Base-by-base conservation (phyloP, 2,329 filamentous ascomycete species). In the Neofusicoccum parvum region DNA sequence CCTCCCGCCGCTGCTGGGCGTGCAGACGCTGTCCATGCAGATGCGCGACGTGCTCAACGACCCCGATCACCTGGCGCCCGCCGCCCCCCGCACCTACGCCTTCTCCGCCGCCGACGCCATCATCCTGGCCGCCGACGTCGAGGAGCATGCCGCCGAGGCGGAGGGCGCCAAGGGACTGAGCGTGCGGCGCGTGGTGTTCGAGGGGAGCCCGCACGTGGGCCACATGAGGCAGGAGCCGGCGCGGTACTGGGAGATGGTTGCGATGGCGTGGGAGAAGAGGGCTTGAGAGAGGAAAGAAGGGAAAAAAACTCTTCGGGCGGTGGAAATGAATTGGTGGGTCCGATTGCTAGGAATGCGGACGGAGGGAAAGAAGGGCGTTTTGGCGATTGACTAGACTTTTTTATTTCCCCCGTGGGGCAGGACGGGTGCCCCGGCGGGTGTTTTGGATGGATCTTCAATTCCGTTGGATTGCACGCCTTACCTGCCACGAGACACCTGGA, bases 41-140 rank as follows among this genome's bases (percentile, higher is more conserved):
- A 48, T 64, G 62, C 41, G 62, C 32, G 49, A 64, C 3, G 17
- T 48, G 32, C 50, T 64, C 10, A 49, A 63, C 27, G 60, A 43
- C 14, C n/a, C 10, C 9, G 2, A 12, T 2, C 15, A 27, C 4
- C 3, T 64, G 17, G 14, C 41, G 11, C 68, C 32, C 1, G 60
- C 59, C 11, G 79, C 83, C 1, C 80, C 81, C 17, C 78, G 84
- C 59, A 70, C 88, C 65, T 89, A 87, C 73, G 68, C 88, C 34
- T 89, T 88, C 71, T 87, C 85, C 68, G 83, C 82, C 66, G 81
- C 81, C 54, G 87, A 89, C 68, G 78, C 83, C 49, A 80, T 89
- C 67, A 87, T 89, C 11, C 72, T 76, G 3, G 85, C 80, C 72
- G 71, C 83, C 66, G 86, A 88, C 67, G 82, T 88, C 0, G 84